A percentile compares a stretch with the other conserved stretches of the same genome.
phyloP scores from a whole-genome alignment of 805 yeast species.

The Ogataea zsoltii region DNA sequence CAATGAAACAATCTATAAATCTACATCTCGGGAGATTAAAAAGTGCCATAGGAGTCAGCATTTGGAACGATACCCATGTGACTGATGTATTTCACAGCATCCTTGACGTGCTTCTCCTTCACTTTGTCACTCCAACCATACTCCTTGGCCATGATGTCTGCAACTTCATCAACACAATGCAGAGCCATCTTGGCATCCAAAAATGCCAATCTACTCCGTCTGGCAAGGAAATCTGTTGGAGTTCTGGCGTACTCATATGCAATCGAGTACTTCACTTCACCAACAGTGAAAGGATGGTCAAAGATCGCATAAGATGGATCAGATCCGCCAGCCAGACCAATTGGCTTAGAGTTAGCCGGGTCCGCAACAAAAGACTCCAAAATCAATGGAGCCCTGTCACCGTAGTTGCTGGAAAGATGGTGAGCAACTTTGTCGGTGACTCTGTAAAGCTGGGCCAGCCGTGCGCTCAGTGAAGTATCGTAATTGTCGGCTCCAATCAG shows the following conservation, averaged over 20 bases:
- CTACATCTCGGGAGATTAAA: conserved; percentile 2
- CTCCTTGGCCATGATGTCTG: conserved; percentile 80
- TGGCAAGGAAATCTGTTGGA: conserved; percentile 85
- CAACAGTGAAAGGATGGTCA: conserved; percentile 86
- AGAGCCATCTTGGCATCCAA: conserved; percentile 84
- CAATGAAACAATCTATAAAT: too few relatives aligned
- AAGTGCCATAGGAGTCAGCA: conserved; percentile 25
- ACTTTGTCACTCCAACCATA: conserved; percentile 68
- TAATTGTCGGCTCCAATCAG: conserved; percentile 83
- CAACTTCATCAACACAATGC: conserved; percentile 79
- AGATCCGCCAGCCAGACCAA: conserved; percentile 42
- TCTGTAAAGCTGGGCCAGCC: conserved; percentile 76
- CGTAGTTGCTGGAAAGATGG: conserved; percentile 85
- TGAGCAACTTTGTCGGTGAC: conserved; percentile 74
- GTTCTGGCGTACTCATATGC: conserved; percentile 84
- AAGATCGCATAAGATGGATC: conserved; percentile 44
- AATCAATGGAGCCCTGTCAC: conserved; percentile 82
- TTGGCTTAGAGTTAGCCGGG: conserved; percentile 60
- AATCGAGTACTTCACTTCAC: conserved; percentile 82
- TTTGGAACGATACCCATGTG: conserved; percentile 52
- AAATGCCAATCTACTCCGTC: conserved; percentile 92
- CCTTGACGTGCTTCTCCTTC: conserved; percentile 51
- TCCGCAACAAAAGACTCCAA: conserved; percentile 56
- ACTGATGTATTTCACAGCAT: conserved; percentile 59
- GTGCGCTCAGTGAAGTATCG: conserved; percentile 69